Conservation (phyloP, 106 monocot species). For the Gastrodia elata region DNA sequence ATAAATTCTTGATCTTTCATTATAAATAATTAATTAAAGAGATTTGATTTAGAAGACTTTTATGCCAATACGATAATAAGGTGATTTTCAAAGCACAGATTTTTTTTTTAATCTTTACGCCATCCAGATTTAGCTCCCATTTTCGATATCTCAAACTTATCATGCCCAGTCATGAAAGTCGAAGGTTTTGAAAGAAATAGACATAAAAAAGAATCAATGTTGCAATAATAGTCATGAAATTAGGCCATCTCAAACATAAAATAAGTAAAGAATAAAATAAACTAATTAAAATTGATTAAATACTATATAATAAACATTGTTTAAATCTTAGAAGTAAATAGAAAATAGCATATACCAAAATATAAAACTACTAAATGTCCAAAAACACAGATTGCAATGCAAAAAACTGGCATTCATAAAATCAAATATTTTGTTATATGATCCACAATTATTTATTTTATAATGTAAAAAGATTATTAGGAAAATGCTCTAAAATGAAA, state of each 20-base stretch:
- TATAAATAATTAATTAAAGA: too few relatives aligned
- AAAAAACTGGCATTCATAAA: neutral
- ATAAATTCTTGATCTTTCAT: too few relatives aligned
- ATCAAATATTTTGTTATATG: neutral
- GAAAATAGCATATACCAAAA: neutral
- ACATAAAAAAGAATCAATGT: neutral
- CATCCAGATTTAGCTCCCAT: too few relatives aligned
- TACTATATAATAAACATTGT: neutral
- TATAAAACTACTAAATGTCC: neutral
- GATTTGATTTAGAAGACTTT: too few relatives aligned
- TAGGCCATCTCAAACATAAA: neutral
- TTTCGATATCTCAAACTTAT: too few relatives aligned
- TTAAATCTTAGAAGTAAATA: neutral
- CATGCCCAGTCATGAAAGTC: too few relatives aligned
- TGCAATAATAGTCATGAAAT: neutral
- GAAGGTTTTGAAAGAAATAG: neutral
- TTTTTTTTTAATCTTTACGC: too few relatives aligned
- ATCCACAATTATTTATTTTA: neutral
- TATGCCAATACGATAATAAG: too few relatives aligned
- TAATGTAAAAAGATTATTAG: too few relatives aligned
- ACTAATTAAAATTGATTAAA: neutral
- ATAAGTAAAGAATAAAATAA: neutral
- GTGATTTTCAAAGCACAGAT: too few relatives aligned
- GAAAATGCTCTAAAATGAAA: too few relatives aligned
- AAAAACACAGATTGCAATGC: neutral